Percentiles rank a stretch among this genome's conserved stretches.
phyloP scores from a whole-genome alignment of 2,329 filamentous ascomycete species.

The Alternaria sp. region DNA sequence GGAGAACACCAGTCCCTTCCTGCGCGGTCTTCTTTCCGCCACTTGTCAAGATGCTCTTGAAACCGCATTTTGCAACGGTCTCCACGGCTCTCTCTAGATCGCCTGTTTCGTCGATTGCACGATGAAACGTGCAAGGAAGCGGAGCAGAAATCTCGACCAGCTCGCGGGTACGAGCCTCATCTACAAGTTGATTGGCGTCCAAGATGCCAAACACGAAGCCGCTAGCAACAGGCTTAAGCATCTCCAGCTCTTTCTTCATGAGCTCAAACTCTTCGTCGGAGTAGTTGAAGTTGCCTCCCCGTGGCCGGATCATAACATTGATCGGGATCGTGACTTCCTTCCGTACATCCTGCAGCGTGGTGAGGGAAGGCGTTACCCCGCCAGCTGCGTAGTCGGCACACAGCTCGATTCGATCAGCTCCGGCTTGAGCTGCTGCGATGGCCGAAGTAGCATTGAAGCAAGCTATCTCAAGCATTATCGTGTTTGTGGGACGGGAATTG shows the following conservation, averaged over 20 bases:
- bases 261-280: conserved; percentile 46
- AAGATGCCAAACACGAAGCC: conserved; percentile 63
- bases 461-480: conserved; percentile 55
- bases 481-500: neutral
- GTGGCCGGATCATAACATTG: conserved; percentile 62
- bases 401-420: conserved; percentile 61
- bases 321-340: conserved; percentile 49
- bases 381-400: conserved; percentile 51
- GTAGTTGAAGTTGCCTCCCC: conserved; percentile 56
- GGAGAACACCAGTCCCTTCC: conserved; percentile 44
- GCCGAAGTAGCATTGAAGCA: conserved; percentile 56
- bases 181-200: conserved; percentile 40
- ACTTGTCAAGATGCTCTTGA: conserved; percentile 57
- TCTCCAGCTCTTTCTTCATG: conserved; percentile 53
- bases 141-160: conserved; percentile 52
- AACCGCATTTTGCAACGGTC: conserved; percentile 53
- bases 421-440: conserved; percentile 48
- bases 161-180: conserved; percentile 49
- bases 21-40: conserved; percentile 49
- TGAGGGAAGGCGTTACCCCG: conserved; percentile 50
- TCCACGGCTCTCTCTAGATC: conserved; percentile 42
- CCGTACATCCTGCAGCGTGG: conserved; percentile 34
- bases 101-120: conserved; percentile 57
- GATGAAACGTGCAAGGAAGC: conserved; percentile 61
- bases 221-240: conserved; percentile 47